Percentiles rank a stretch among this genome's conserved stretches.
phyloP scores from a whole-genome alignment of 345 rosid genomes.

The Hibiscus syriacus region DNA sequence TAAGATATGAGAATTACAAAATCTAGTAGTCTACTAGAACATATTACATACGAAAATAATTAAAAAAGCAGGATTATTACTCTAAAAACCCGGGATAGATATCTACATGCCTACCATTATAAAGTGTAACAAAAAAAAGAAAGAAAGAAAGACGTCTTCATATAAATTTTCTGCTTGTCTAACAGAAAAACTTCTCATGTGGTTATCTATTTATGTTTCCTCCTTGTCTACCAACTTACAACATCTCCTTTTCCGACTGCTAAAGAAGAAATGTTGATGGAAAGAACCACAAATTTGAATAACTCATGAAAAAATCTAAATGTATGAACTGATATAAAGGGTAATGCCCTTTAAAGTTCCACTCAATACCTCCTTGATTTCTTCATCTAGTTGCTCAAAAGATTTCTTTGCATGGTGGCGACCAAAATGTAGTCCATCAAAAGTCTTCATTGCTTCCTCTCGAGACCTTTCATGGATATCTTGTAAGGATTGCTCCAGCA shows the following conservation, averaged over 20 bases:
- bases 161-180: too few species aligned
- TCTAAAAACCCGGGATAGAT: too few species aligned
- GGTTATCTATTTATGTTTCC: too few species aligned
- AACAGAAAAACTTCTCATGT: too few species aligned
- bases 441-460: constrained; percentile 51
- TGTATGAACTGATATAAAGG: not conserved
- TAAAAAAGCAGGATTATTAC: not conserved
- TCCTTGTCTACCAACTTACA: too few species aligned
- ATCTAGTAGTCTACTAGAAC: not conserved
- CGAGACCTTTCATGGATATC: constrained; percentile 57
- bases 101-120: too few species aligned
- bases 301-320: not conserved
- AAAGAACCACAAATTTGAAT: not conserved
- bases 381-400: constrained; percentile 67
- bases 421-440: constrained; percentile 92
- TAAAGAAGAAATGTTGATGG: too few species aligned
- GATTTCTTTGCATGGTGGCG: constrained; percentile 88
- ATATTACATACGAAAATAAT: not conserved
- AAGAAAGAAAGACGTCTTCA: too few species aligned
- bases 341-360: not conserved
- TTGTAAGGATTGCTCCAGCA: constrained; percentile 54
- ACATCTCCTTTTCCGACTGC: too few species aligned
- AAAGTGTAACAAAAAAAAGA: too few species aligned
- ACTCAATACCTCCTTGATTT: constrained; percentile 63
- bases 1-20: not conserved